Evolutionary conservation across 1,139 yeast genomes (phyloP), one percentile per base, ranked within the genome.

Genomic region (Yamadazyma trypodendri): DNA sequence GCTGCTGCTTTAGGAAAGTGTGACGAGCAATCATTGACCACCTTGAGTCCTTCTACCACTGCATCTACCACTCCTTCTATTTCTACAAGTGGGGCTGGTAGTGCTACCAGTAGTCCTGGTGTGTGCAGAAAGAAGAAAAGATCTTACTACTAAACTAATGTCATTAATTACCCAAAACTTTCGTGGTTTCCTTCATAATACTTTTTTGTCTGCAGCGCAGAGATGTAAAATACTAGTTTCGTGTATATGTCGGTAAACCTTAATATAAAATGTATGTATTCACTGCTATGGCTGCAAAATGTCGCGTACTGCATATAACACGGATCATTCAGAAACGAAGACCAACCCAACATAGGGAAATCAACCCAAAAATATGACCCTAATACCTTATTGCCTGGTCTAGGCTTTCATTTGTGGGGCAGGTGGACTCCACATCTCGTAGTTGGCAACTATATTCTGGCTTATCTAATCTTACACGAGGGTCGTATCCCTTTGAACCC

Each of bases 1-100:
- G 72, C 72, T 48, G 75, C 75, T 45, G 72, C 72, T 29, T 58
- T 62, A 40, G 69, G 69, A 41, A 52, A 65, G 36, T 70, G 76
- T 65, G 62, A 55, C 32, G 65, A 61, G 38, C 42, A 58, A 16
- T 48, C 66, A 10, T 54, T 61, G 38, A 60, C 66, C 35, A 39
- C 60, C 14, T 46, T 54, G 17, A 40, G 54, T 31, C 38, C 56
- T 10, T 42, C 52, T 23, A 40, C 50, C n/a, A 39, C 52, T 21
- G 45, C 55, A 24, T 36, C 54, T 15, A 38, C 61, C 12, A 38
- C 55, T 27, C 36, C 58, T 10, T 42, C 51, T 23, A 38, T 46
- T 9, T 35, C 51, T 11, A 39, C 51, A n/a, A n/a, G n/a, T n/a
- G n/a, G n/a, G 20, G 40, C 46, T 13, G 43, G 54, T 6, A 46